phyloP scores from a whole-genome alignment of 2,329 filamentous ascomycete species.

The Mycogone perniciosa region DNA sequence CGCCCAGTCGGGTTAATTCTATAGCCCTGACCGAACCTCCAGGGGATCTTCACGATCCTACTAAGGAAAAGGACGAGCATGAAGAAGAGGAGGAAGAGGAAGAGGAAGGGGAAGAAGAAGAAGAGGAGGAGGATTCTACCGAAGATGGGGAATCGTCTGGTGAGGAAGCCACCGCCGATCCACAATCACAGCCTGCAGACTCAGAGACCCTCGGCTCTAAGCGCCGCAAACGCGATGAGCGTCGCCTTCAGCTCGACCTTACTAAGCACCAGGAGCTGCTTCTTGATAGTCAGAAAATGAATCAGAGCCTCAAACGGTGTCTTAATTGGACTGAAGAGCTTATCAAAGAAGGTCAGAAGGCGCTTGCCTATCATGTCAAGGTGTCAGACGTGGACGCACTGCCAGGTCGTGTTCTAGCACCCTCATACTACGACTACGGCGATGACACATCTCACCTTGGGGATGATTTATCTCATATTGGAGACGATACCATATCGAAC shows the following conservation, averaged over 20 bases:
- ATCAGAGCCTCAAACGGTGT: constrained; percentile 86
- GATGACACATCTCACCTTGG: constrained; percentile 20
- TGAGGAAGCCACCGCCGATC: constrained; percentile 26
- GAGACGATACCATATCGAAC: constrained; percentile 19
- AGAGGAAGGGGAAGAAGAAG: constrained; percentile 36
- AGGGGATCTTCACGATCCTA: constrained; percentile 44
- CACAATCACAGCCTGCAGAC: constrained; percentile 14
- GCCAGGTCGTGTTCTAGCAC: constrained; percentile 69
- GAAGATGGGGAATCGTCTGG: constrained; percentile 48
- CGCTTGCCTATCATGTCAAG: constrained; percentile 73
- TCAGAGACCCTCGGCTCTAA: constrained; percentile 36
- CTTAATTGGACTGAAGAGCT: constrained; percentile 84
- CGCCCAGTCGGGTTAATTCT: constrained; percentile 40
- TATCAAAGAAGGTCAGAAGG: constrained; percentile 82
- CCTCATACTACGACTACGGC: constrained; percentile 54
- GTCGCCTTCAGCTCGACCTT: constrained; percentile 76
- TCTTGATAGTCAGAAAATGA: constrained; percentile 88
- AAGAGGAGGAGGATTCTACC: constrained; percentile 42
- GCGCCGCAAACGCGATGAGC: constrained; percentile 69
- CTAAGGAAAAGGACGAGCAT: constrained; percentile 30
- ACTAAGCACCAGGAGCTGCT: constrained; percentile 84
- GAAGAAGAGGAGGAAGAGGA: constrained; percentile 39
- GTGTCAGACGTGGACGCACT: constrained; percentile 63
- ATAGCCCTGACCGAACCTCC: constrained; percentile 37
- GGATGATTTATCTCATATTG: constrained; percentile 14